Percentiles rank a stretch among this genome's conserved stretches.
Conservation (phyloP, 176 grass and related monocot species). For the Avena insularis region DNA sequence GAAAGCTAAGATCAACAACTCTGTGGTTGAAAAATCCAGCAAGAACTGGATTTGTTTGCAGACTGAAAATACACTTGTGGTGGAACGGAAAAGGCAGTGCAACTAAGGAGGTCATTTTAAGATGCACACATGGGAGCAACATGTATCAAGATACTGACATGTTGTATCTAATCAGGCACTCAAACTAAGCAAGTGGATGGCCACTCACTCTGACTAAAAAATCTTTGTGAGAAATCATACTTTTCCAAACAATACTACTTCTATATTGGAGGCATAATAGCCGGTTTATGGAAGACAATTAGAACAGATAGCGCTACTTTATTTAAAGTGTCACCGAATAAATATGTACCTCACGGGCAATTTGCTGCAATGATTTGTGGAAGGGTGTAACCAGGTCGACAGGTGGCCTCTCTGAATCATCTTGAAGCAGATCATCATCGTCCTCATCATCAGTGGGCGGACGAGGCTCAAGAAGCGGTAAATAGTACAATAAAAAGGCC, state of each 20-base stretch:
- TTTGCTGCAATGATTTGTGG: conserved; percentile 88
- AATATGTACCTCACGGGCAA: conserved; percentile 72
- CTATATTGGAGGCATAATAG: not conserved
- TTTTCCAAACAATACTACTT: conserved; percentile 5
- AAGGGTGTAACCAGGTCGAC: conserved; percentile 88
- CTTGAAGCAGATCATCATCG: conserved; percentile 55
- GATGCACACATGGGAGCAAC: not conserved
- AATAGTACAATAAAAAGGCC: conserved; percentile 94
- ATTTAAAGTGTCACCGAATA: not conserved
- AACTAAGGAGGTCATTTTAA: conserved; percentile 4
- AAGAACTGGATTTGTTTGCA: conserved; percentile 1
- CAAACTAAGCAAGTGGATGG: conserved; percentile 19
- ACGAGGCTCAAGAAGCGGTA: conserved; percentile 87
- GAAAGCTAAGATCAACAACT: conserved; percentile 1
- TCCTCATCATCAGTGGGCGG: conserved; percentile 63
- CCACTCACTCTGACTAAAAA: conserved; percentile 22
- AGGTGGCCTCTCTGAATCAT: conserved; percentile 47
- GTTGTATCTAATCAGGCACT: conserved; percentile 14
- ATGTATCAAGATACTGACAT: conserved; percentile 27
- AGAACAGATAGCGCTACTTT: too few relatives aligned
- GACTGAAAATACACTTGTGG: conserved; percentile 2
- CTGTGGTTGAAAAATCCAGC: conserved; percentile 13
- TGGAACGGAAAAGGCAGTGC: not conserved
- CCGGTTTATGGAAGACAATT: too few relatives aligned
- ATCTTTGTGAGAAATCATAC: not conserved